phyloP scores from a whole-genome alignment of 148 eudicot genomes.

The Beta vulgaris region DNA sequence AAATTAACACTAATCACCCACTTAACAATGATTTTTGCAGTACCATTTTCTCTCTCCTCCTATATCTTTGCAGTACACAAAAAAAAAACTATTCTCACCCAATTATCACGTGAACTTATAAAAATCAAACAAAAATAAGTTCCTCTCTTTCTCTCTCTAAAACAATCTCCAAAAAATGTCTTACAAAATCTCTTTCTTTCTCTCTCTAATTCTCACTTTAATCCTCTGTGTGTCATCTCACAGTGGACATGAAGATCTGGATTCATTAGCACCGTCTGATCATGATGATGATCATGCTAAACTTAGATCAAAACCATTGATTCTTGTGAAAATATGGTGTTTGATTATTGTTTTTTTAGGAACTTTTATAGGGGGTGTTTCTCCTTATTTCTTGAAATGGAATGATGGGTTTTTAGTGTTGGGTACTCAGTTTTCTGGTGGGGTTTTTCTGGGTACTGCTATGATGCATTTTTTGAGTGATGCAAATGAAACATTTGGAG shows the following conservation, averaged over 20 bases:
- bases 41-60: not conserved
- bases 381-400: conserved; percentile 61
- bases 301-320: conserved; percentile 38
- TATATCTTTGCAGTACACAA: conserved; percentile 21
- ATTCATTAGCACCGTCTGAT: conserved; percentile 15
- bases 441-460: conserved; percentile 65
- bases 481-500: conserved; percentile 51
- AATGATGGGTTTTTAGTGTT: conserved; percentile 60
- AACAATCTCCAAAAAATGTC: not conserved
- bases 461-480: conserved; percentile 71
- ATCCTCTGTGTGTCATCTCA: conserved; percentile 31
- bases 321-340: conserved; percentile 57
- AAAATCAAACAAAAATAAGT: not conserved
- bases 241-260: conserved; percentile 8
- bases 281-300: conserved; percentile 19
- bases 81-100: not conserved
- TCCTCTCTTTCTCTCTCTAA: not conserved
- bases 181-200: not conserved
- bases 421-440: conserved; percentile 67
- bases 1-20: conserved; percentile 1
- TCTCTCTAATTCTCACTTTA: conserved; percentile 3
- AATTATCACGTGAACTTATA: conserved; percentile 12
- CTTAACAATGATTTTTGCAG: conserved; percentile 2
- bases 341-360: conserved; percentile 45
- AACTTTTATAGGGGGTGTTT: conserved; percentile 54